Evolutionary conservation across 2,329 filamentous ascomycete species (phyloP), one percentile per base, ranked within the genome.

Genomic region (Talaromyces sp.): DNA sequence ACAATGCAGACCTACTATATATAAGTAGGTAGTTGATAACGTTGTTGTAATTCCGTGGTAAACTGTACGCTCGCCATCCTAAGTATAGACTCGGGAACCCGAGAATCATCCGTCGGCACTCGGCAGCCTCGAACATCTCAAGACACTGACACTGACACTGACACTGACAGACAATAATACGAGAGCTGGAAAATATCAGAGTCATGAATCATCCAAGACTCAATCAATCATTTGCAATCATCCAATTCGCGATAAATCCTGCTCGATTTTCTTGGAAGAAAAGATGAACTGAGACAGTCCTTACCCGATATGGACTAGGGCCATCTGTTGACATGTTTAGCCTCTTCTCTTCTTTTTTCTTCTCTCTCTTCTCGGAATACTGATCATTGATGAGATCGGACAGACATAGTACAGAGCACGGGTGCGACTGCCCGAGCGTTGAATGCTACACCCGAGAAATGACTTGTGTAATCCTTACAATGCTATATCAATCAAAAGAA

Each of bases 31-130:
- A n/a, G n/a, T 34, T 19, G 51, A 22, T 34, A 54, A n/a, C 22
- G 17, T 25, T 22, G 22, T 13, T 15, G 45, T 49, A 7, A 15
- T 27, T 27, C 29, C 6, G 17, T 54, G n/a, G 17, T 29, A 51
- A 6, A 17, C 7, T 51, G 17, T 34, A 34, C 31, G 2, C 27
- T 54, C 29, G 51, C 29, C 51, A 56, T 56, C 31, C 53, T 56
- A 56, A 56, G 53, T 36, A 56, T 54, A 36, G 31, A 54, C 15
- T 56, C 51, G 51, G 51, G 53, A 56, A 56, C 31, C 53, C 53
- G 53, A 56, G n/a, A 56, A 25, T 36, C 31, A 36, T 54, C 51
- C 51, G 29, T 19, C 53, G 51, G 51, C 11, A 25, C 19, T 8
- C 53, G 53, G 31, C 10, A 25, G 29, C 29, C n/a, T 29, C 11